Conservation (phyloP, 2,329 filamentous ascomycete genomes). For the Parafenestella ontariensis region DNA sequence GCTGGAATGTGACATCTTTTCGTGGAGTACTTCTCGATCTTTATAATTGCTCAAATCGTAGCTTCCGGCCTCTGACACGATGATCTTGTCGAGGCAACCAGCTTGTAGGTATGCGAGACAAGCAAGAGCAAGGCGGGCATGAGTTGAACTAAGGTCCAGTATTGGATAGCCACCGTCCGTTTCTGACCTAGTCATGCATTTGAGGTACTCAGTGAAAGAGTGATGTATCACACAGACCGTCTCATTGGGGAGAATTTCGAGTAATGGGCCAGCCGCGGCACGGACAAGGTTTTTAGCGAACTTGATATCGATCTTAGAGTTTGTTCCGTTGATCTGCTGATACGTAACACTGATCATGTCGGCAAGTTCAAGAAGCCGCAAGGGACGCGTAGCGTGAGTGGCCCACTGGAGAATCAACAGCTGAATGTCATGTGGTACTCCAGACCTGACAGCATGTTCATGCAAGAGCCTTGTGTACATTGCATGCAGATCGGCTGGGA, state of each 20-base stretch:
- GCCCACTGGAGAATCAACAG: conserved; percentile 51
- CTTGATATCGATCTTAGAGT: conserved; percentile 3
- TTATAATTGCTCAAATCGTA: neutral
- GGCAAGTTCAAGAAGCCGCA: conserved; percentile 55
- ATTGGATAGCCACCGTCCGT: conserved; percentile 7
- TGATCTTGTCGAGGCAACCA: conserved; percentile 12
- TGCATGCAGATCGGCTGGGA: conserved; percentile 49
- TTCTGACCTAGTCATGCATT: conserved; percentile 6
- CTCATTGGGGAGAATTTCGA: conserved; percentile 56
- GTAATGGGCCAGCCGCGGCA: conserved; percentile 50
- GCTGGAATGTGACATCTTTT: neutral
- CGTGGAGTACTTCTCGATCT: neutral
- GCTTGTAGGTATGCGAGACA: conserved; percentile 20
- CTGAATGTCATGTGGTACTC: conserved; percentile 42
- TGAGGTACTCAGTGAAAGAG: conserved; percentile 57
- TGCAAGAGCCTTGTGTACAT: conserved; percentile 52
- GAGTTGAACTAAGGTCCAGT: conserved; percentile 11
- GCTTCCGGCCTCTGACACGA: neutral
- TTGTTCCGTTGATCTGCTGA: neutral
- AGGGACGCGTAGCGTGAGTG: conserved; percentile 52
- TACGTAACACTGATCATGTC: conserved; percentile 27
- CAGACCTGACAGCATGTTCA: conserved; percentile 47
- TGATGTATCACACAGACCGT: conserved; percentile 57
- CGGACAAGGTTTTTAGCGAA: conserved; percentile 47
- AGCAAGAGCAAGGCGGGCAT: conserved; percentile 11